Base-by-base conservation (phyloP, 2,329 filamentous ascomycete species). In the Chrysosporium keratinophilum region DNA sequence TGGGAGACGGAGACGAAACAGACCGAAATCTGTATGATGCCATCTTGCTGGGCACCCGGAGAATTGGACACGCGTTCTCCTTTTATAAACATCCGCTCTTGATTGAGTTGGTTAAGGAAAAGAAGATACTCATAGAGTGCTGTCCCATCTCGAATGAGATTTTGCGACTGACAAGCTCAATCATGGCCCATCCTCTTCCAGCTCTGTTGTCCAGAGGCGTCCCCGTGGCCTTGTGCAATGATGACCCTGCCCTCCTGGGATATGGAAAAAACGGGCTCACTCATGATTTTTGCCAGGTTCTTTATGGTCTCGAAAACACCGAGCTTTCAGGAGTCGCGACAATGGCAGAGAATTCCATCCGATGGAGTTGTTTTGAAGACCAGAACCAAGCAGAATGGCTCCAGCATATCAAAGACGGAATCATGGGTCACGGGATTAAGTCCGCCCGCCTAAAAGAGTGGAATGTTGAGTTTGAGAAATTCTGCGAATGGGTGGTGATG, bases 81-180 rank as follows among this genome's bases (percentile, higher is more conserved):
- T 76, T 97, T 10, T 93, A 85, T 77, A 95, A 94, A 66, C 93
- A 97, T 69, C 93, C 91, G 0, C 76, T 95, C 3, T 79, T 97
- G 11, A 81, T 94, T 59, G 85, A 95, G 62, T 84, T 95, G 73
- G 83, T 95, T 60, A 91, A 90, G 64, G 84, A 95, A 59, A 88
- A 87, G 71, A 83, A 83, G 58, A 94, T 97, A 56, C 76, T 95
- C 5, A 74, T 97, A 54, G 93, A 97, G 69, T 87, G 83, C 61
- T 97, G 90, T 67, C 90, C 90, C 0, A 89, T 95, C 56, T 89
- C 84, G 12, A 95, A 95, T 69, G 89, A 95, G 67, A 83, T 94
- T 1, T 77, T 95, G 9, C 80, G 88, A 0, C 79, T 95, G 15
- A 88, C 86, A 53, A 80, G 82, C 55, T 87, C 82, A 41, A 83